A percentile compares a stretch with the other conserved stretches of the same genome.
Conservation (phyloP, 2,329 filamentous ascomycete species). For the Allantophomopsis cytisporea region DNA sequence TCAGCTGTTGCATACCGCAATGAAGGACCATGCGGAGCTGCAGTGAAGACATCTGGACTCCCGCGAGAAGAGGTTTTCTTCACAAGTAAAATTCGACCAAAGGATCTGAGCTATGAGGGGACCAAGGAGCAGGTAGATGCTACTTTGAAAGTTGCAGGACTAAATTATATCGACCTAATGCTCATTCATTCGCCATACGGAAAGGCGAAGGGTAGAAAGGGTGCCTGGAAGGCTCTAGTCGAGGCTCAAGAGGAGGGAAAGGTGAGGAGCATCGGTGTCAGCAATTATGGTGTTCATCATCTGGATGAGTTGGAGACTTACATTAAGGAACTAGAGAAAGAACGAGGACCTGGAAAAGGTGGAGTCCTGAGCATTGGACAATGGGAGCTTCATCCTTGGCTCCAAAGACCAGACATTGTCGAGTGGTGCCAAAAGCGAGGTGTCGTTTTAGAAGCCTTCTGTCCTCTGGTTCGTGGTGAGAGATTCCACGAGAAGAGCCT, state of each 20-base stretch:
- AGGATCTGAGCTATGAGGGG: constrained; percentile 43
- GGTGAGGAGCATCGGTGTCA: constrained; percentile 47
- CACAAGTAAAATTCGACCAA: constrained; percentile 43
- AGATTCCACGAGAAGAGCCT: constrained; percentile 58
- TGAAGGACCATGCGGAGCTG: constrained; percentile 36
- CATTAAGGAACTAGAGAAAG: constrained; percentile 45
- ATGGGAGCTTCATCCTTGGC: constrained; percentile 85
- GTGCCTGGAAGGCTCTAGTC: constrained; percentile 48
- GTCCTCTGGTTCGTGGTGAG: constrained; percentile 49
- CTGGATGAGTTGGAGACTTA: constrained; percentile 44
- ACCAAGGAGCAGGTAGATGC: constrained; percentile 49
- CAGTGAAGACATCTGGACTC: constrained; percentile 34
- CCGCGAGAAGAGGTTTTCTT: constrained; percentile 44
- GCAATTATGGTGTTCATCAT: constrained; percentile 52
- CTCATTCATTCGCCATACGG: constrained; percentile 50
- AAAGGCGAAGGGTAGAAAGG: constrained; percentile 39
- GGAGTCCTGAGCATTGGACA: constrained; percentile 74
- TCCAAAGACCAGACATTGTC: constrained; percentile 64
- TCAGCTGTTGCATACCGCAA: constrained; percentile 43
- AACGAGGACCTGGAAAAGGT: constrained; percentile 47
- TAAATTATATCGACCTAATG: constrained; percentile 55
- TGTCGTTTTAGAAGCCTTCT: constrained; percentile 50
- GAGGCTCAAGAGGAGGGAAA: constrained; percentile 48
- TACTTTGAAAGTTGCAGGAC: constrained; percentile 40
- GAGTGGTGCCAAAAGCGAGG: constrained; percentile 57